Evolutionary conservation across 192 early-diverging fungal genomes (phyloP), one percentile per base, ranked within the genome.

Genomic region (Coemansia sp.): DNA sequence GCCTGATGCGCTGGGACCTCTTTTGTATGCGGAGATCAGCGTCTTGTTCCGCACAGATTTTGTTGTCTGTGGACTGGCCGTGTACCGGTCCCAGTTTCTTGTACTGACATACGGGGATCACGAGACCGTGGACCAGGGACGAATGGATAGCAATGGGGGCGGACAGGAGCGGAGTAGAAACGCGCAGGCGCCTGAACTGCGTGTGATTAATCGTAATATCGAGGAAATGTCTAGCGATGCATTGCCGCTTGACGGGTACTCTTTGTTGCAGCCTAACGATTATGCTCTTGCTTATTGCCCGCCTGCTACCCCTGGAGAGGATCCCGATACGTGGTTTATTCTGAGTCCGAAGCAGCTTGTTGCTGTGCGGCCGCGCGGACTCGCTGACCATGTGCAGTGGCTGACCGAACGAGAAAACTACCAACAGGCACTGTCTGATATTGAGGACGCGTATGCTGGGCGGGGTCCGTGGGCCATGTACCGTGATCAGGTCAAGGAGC

Each of bases 311-410:
- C 55, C 46, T 27, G n/a, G 34, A 11, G 22, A 39, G 13, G 73
- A 79, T 62, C 92, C 97, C 50, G 89, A 93, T 60, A 89, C 92
- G 67, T 98, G 94, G 79, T 98, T 95, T 72, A 88, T 99, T 16
- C 86, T 95, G 36, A 95, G 93, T 18, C 98, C 98, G 5, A 97
- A 97, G 77, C 95, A 98, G 83, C 88, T 98, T 31, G 88, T 99
- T 22, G 84, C 92, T 5, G 97, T 96, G 6, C 88, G 89, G 31
- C 93, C 93, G 3, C 88, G 97, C n/a, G 95, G 95, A 70, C 58
- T 93, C 36, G 89, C 91, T 40, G 98, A 99, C 80, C 97, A 97
- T 70, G 89, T 99, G 55, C 90, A 95, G 55, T 99, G 95, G 95
- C 84, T 98, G 18, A 77, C 92, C n/a, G 93, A 95, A 44, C 86